These are phyloP conservation scores for Ustilago cynodontis DNA, from an alignment of 1,284 basidiomycete genomes.

Conservation along the genomic window DNA sequence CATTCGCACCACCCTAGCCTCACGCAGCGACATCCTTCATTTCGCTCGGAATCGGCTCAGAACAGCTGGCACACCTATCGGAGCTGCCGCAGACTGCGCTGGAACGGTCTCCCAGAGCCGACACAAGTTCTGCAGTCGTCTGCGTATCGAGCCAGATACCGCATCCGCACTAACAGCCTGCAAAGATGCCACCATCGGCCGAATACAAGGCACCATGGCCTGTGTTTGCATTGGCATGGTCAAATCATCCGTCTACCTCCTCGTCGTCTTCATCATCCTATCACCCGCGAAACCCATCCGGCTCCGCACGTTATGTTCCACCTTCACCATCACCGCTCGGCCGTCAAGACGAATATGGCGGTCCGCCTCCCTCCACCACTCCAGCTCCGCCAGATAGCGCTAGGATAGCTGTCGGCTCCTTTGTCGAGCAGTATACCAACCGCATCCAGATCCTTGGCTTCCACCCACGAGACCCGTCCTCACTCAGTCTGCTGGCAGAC, in stretches of 20 bases:
- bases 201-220: slow-evolving; percentile 58
- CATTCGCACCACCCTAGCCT: not conserved
- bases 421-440: slow-evolving; percentile 68
- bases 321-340: slow-evolving; percentile 51
- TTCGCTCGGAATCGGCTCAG: not conserved
- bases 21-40: not conserved
- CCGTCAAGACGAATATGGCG: slow-evolving; percentile 37
- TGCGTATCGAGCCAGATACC: not conserved
- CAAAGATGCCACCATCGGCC: slow-evolving; percentile 40
- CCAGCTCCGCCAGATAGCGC: slow-evolving; percentile 53
- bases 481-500: slow-evolving; percentile 61
- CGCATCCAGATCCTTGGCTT: slow-evolving; percentile 67
- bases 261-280: slow-evolving; percentile 43
- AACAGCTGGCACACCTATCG: not conserved
- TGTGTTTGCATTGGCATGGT: slow-evolving; percentile 65
- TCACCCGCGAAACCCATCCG: slow-evolving; percentile 47
- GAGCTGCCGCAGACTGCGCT: not conserved
- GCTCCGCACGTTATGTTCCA: slow-evolving; percentile 44
- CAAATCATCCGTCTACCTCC: slow-evolving; percentile 49
- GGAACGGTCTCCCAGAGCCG: not conserved
- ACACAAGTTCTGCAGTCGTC: not conserved
- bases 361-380: slow-evolving; percentile 26
- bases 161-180: not conserved
- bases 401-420: slow-evolving; percentile 65
- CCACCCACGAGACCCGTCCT: slow-evolving; percentile 37